Base-by-base conservation (phyloP, 495 filamentous ascomycete genomes). In the Lineolata rhizophorae region DNA sequence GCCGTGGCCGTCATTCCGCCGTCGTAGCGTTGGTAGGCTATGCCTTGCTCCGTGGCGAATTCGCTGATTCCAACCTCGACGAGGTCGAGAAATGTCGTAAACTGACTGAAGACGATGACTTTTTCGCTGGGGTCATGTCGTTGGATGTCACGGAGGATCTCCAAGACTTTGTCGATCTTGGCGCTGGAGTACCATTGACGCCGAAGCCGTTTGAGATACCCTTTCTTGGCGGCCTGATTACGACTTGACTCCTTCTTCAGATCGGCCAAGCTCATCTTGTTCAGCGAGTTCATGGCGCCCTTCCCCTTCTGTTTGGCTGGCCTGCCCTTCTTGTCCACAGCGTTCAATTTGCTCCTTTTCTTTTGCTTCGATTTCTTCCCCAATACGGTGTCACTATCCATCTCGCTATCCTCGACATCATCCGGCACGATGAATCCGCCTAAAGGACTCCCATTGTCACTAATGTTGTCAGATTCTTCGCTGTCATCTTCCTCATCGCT, bases 81-180 rank as follows among this genome's bases (percentile, higher is more conserved):
- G 16, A 95, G 75, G 57, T 97, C 79, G 30, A 97, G 69, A 85
- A 97, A 94, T 4, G 80, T 83, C 2, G 87, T 97, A 52, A 91
- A 93, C 44, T 94, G 78, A 2, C 81, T 91, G 55, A 97, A 97
- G 38, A 97, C 81, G 49, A 97, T 97, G 50, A 87, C 87, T 50
- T 97, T 97, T 60, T 91, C 72, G 20, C 64, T 51, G 0, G 63
- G 50, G 0, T 71, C 65, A 50, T 97, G n/a, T n/a, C n/a, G n/a
- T n/a, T n/a, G n/a, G n/a, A n/a, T 87, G 35, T 71, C 68, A 42
- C 70, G 62, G 12, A 97, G 72, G 40, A 95, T 73, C 38, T 62
- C 54, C 50, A 94, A 65, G 17, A 95, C 60, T 32, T 79, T 70
- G 30, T 70, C 72, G 45, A 94, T 90, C 56, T 97, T 97, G 37